These are phyloP conservation scores for Aphanocladium album DNA, from an alignment of 2,329 filamentous ascomycete species.

Conservation along the genomic window DNA sequence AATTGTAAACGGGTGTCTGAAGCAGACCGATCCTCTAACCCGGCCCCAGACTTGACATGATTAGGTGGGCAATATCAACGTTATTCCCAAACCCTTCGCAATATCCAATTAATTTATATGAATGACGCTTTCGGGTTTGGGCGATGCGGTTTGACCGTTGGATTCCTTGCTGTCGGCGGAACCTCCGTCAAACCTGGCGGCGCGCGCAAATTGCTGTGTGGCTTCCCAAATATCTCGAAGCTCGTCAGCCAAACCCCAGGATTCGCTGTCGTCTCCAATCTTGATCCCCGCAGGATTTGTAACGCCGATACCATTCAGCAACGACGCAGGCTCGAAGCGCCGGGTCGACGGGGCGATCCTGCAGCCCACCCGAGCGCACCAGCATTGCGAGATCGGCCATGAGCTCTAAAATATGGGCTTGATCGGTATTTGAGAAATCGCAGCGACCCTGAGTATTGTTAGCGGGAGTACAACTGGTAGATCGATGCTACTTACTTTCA, in stretches of 20 bases:
- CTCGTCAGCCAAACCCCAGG: not conserved
- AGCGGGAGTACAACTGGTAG: not conserved
- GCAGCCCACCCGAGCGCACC: not conserved
- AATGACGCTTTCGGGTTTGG: too few species aligned
- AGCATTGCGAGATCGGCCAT: not conserved
- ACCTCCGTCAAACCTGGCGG: not conserved
- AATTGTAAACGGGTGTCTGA: too few species aligned
- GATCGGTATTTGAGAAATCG: too few species aligned
- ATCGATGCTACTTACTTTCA: not conserved
- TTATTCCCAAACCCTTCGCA: too few species aligned
- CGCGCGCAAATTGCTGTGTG: not conserved
- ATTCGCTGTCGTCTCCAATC: not conserved
- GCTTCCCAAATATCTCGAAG: not conserved
- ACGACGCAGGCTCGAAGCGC: not conserved
- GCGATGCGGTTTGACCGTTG: not conserved
- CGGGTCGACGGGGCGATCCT: not conserved
- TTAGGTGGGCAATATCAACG: too few species aligned
- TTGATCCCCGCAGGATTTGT: not conserved
- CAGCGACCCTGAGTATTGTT: not conserved
- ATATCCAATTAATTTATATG: too few species aligned
- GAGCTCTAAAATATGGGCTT: too few species aligned
- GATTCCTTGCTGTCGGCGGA: fast-evolving
- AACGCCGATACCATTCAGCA: not conserved
- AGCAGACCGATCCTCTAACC: too few species aligned
- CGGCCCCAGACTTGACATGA: too few species aligned